These are phyloP conservation scores for Fusarium sp. DNA, from an alignment of 2,329 filamentous ascomycete genomes.

Conservation along the genomic window DNA sequence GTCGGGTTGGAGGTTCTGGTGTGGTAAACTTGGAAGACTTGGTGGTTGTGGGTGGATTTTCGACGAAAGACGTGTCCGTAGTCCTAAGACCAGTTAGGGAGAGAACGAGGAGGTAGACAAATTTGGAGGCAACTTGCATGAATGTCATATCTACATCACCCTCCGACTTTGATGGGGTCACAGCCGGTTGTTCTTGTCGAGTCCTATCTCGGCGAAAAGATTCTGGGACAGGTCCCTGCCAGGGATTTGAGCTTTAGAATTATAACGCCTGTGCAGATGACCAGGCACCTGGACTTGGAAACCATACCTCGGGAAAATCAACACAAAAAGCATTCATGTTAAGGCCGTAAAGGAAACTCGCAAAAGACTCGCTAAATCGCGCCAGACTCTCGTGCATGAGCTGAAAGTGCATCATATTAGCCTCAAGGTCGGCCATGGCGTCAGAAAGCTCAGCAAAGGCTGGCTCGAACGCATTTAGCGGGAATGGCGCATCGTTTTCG, in stretches of 20 bases:
- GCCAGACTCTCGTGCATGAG: slow-evolving; percentile 95
- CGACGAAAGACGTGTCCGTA: slow-evolving; percentile 90
- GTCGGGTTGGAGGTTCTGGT: slow-evolving; percentile 53
- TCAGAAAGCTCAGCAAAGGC: slow-evolving; percentile 94
- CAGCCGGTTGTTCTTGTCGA: slow-evolving; percentile 61
- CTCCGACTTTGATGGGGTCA: slow-evolving; percentile 50
- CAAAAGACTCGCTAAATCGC: slow-evolving; percentile 95
- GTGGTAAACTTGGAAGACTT: slow-evolving; percentile 63
- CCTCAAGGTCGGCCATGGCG: slow-evolving; percentile 93
- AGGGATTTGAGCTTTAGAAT: slow-evolving; percentile 13
- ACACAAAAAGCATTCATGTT: slow-evolving; percentile 99
- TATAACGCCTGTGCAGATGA: not conserved
- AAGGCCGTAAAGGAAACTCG: slow-evolving; percentile 92
- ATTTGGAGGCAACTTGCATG: slow-evolving; percentile 70
- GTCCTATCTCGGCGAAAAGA: slow-evolving; percentile 79
- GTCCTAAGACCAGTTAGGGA: slow-evolving; percentile 68
- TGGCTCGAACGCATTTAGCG: slow-evolving; percentile 86
- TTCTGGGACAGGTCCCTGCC: slow-evolving; percentile 82
- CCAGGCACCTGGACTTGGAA: not conserved
- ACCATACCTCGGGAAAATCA: slow-evolving; percentile 88
- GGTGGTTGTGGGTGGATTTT: slow-evolving; percentile 76
- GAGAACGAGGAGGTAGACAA: not conserved
- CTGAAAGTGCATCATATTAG: slow-evolving; percentile 97
- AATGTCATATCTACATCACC: slow-evolving; percentile 83
- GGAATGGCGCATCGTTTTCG: slow-evolving; percentile 68